These are phyloP conservation scores for Kazachstania kunashirensis DNA, from an alignment of 805 yeast genomes.

Conservation along the genomic window DNA sequence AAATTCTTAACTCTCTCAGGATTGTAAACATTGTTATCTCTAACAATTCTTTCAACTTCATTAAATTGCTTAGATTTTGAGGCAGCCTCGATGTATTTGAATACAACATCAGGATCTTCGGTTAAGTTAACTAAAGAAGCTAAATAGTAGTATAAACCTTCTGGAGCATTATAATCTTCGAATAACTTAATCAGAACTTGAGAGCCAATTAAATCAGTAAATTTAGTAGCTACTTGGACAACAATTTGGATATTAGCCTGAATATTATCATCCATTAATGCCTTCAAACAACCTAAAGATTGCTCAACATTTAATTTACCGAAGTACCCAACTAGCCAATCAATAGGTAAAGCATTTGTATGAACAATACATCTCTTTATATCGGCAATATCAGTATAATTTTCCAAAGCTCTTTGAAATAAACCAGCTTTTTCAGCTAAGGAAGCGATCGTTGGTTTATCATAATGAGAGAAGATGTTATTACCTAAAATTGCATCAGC, in stretches of 20 bases:
- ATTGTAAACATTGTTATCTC: conserved; percentile 88
- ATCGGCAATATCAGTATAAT: conserved; percentile 88
- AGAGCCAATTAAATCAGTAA: conserved; percentile 87
- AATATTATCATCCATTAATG: conserved; percentile 68
- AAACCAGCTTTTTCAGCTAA: conserved; percentile 95
- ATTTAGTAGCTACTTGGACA: conserved; percentile 93
- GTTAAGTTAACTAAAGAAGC: conserved; percentile 88
- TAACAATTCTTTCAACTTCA: conserved; percentile 92
- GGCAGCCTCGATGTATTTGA: conserved; percentile 93
- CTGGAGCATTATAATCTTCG: conserved; percentile 85
- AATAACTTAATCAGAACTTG: conserved; percentile 75
- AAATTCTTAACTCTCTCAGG: conserved; percentile 97
- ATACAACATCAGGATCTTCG: conserved; percentile 89
- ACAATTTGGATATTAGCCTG: conserved; percentile 86
- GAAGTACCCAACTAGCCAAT: conserved; percentile 87
- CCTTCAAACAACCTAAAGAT: conserved; percentile 76
- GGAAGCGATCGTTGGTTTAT: conserved; percentile 83
- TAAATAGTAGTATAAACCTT: conserved; percentile 90
- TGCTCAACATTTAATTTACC: conserved; percentile 94
- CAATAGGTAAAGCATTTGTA: conserved; percentile 74
- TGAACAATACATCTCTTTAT: conserved; percentile 91
- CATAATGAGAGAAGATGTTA: conserved; percentile 91
- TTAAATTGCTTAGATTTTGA: conserved; percentile 80
- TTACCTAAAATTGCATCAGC: conserved; percentile 98
- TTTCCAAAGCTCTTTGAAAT: conserved; percentile 91